Evolutionary conservation across 78 protist genomes (phyloP), one percentile per base, ranked within the genome.

Genomic region (Tieghemostelium lacteum): DNA sequence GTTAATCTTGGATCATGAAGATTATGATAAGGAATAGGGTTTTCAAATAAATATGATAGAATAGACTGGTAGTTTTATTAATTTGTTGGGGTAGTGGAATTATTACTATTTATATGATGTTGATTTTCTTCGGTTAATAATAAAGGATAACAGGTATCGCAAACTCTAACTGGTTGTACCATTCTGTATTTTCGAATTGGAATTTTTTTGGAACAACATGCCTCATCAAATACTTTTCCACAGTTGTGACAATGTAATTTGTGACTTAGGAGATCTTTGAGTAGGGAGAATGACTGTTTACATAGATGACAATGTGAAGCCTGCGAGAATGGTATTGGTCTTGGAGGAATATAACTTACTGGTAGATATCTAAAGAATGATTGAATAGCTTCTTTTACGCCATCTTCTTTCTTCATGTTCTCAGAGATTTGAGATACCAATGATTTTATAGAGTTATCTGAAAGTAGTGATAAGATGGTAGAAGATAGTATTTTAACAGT

Each of bases 211-310:
- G 40, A 8, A 0, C 76, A 22, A 28, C 88, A 80, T 5, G 33
- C 14, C 29, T 80, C 88, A 57, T 76, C 65, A 40, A 80, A 80
- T 40, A 80, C 73, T 40, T 80, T 50, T 10, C 88, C 75, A 57
- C 88, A 80, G n/a, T 42, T 3, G 34, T 64, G 60, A 57, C 88
- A 80, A 22, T 80, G 71, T 4, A 67, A 39, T 24, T 62, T 54
- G 1, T 63, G 31, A 0, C 45, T 55, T 60, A 80, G 61, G 17
- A 65, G 57, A 29, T 67, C 55, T n/a, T n/a, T n/a, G 28, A 80
- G 45, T 22, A 80, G 12, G 14, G 61, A 49, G 60, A 80, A 80
- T 5, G 77, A 2, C 40, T 80, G 75, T 29, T 80, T 80, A 60
- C 88, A 80, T 39, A 40, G 31, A n/a, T 31, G 22, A 29, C 88